phyloP scores from a whole-genome alignment of 1,284 basidiomycete species.

The Cryptococcus sp. region DNA sequence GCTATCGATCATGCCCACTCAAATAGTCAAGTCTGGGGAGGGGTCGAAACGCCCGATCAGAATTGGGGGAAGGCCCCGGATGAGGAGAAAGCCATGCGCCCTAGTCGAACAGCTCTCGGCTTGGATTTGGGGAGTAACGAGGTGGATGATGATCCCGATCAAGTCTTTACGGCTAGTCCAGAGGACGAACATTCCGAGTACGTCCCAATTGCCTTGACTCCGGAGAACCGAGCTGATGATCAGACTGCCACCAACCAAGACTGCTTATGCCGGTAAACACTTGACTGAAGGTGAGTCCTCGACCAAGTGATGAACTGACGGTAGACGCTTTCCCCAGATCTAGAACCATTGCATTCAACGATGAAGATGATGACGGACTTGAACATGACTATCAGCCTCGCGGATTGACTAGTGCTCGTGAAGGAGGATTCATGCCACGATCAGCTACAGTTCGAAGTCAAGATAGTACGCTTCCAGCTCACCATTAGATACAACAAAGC shows the following conservation, averaged over 20 bases:
- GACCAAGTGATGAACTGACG: not conserved
- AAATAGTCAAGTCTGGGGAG: too few species aligned
- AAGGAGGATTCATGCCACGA: slow-evolving; percentile 33
- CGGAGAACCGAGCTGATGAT: not conserved
- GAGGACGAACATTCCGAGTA: slow-evolving; percentile 9
- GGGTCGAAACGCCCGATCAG: too few species aligned
- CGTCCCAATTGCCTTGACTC: not conserved
- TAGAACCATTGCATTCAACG: slow-evolving; percentile 58
- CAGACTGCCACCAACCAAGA: slow-evolving; percentile 12
- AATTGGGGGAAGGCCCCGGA: not conserved
- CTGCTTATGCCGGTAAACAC: slow-evolving; percentile 27
- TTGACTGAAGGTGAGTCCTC: slow-evolving; percentile 19
- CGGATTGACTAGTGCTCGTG: slow-evolving; percentile 23
- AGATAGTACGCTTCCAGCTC: slow-evolving; percentile 8
- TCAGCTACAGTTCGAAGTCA: slow-evolving; percentile 37
- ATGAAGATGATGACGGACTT: slow-evolving; percentile 34
- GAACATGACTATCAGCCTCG: slow-evolving; percentile 18
- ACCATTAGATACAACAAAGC: not conserved
- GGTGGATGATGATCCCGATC: not conserved
- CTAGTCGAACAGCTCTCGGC: too few species aligned
- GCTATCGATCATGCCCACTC: too few species aligned
- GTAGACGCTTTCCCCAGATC: slow-evolving; percentile 52
- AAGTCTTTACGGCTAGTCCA: slow-evolving; percentile 12
- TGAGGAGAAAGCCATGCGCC: not conserved
- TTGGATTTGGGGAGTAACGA: not conserved